These are phyloP conservation scores for Metarhizium album DNA, from an alignment of 2,329 filamentous ascomycete genomes.

Conservation along the genomic window DNA sequence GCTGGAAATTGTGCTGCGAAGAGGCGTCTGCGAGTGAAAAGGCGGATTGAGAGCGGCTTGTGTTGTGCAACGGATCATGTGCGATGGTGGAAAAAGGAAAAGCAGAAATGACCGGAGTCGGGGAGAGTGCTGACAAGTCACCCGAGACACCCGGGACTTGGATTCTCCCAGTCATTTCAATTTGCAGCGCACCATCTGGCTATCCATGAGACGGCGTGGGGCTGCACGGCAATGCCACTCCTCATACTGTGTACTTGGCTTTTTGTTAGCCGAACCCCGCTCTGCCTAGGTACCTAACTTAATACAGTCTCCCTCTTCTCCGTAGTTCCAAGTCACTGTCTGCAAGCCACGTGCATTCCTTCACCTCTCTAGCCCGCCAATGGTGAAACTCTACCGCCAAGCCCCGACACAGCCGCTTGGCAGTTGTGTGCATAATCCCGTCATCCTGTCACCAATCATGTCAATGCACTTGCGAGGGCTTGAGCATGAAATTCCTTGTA, in stretches of 20 bases:
- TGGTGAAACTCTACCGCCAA: background rate
- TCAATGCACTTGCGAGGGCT: background rate
- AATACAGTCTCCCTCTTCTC: too few species aligned
- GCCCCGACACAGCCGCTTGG: background rate
- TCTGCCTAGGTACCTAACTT: too few species aligned
- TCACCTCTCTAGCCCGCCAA: background rate
- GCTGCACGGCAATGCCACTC: too few species aligned
- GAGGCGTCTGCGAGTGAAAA: background rate
- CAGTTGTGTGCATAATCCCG: background rate
- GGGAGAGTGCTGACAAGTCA: conserved; percentile 3
- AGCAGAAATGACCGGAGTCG: background rate
- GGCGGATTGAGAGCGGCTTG: background rate
- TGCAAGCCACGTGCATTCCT: background rate
- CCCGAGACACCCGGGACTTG: background rate
- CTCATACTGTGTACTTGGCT: too few species aligned
- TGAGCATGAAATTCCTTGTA: too few species aligned
- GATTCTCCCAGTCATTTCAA: background rate
- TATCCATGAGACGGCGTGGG: too few species aligned
- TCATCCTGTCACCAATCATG: background rate
- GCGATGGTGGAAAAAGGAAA: background rate
- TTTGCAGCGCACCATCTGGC: background rate
- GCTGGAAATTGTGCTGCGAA: background rate
- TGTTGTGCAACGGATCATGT: background rate
- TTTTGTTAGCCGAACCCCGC: too few species aligned
- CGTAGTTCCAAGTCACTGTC: background rate